Evolutionary conservation across 2,329 filamentous ascomycete species (phyloP), one percentile per base, ranked within the genome.

Genomic region (Diaporthe sp.): DNA sequence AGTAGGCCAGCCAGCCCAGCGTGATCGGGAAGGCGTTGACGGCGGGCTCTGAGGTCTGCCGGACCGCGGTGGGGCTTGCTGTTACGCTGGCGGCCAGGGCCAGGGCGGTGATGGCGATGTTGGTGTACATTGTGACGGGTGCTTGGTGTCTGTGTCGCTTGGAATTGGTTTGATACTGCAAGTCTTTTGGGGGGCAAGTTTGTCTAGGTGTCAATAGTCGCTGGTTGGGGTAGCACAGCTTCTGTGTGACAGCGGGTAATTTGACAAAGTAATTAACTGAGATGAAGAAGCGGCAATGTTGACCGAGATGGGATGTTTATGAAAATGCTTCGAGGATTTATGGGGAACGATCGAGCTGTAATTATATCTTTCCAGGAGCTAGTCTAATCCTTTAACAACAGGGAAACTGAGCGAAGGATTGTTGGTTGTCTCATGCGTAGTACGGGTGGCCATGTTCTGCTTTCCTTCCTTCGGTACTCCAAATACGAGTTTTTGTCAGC

Each of bases 401-500:
- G 42, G 37, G 19, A n/a, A 7, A 4, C 8, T 25, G 10, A 37
- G 28, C 28, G 28, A 49, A 51, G 61, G 28, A 67, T 51, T 51
- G 19, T 28, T 46, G 61, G 44, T 28, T 67, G 34, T 34, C 10
- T 67, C 37, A 51, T 6, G 25, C 28, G 3, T 0, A 37, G 31
- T 1, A 67, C 42, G 44, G 25, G 44, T 49, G 44, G 28, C 39
- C 44, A 8, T 67, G 61, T 49, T 49, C 44, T 34, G 44, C 44
- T 49, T 49, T 19, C 42, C 17, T 67, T 44, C 17, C 42, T 67
- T 19, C 25, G 34, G 61, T 15, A 19, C 19, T 51, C 28, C n/a
- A 28, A 49, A 67, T 67, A 67, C 61, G 61, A 67, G 61, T 34
- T 67, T 67, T 67, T 67, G 44, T 51, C 61, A 67, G 61, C 61